These are phyloP conservation scores for Primulina tabacum DNA, from an alignment of 257 asterid species.

Conservation along the genomic window DNA sequence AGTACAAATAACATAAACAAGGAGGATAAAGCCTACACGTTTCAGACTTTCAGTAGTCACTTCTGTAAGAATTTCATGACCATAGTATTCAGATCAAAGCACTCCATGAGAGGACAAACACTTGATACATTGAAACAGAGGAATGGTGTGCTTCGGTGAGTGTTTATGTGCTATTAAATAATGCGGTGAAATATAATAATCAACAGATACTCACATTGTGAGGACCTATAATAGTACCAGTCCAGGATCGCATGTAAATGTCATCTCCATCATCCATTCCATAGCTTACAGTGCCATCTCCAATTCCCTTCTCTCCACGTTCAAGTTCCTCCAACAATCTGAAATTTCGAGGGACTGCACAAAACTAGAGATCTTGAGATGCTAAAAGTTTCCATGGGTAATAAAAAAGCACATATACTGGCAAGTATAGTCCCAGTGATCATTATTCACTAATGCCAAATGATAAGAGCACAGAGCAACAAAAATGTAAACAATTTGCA, in stretches of 20 bases:
- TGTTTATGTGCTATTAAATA: background rate
- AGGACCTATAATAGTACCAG: slow-evolving; percentile 84
- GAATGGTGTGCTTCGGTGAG: background rate
- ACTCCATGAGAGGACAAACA: background rate
- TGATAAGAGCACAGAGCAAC: background rate
- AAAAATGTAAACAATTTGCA: background rate
- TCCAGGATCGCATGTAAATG: slow-evolving; percentile 80
- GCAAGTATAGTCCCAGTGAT: background rate
- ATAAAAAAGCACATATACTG: background rate
- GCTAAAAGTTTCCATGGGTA: slow-evolving; percentile 13
- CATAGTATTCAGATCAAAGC: background rate
- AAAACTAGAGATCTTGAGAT: slow-evolving; percentile 25
- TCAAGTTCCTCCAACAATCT: slow-evolving; percentile 89
- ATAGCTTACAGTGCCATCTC: slow-evolving; percentile 88
- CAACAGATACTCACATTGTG: slow-evolving; percentile 49
- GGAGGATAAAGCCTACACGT: background rate
- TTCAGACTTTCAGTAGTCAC: background rate
- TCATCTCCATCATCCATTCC: slow-evolving; percentile 96
- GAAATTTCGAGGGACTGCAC: slow-evolving; percentile 81
- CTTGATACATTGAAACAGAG: background rate
- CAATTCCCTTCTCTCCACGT: slow-evolving; percentile 92
- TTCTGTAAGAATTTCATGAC: background rate
- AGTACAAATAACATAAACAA: slow-evolving; percentile 1
- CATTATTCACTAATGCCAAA: background rate
- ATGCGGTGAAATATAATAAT: background rate